phyloP scores from a whole-genome alignment of 768 basidiomycete genomes.

The Tulasnella sp. region DNA sequence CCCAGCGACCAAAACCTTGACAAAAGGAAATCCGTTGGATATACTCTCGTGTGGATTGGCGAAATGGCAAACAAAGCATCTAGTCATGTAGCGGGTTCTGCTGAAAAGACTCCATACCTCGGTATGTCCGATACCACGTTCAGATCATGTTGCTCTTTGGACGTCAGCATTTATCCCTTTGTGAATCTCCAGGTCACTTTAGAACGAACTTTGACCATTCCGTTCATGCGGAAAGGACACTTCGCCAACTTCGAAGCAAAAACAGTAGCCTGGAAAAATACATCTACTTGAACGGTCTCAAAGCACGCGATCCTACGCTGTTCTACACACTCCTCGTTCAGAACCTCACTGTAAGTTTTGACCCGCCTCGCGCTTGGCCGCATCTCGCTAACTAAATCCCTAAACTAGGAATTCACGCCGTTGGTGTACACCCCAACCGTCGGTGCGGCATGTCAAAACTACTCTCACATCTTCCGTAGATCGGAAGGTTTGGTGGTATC shows the following conservation, averaged over 20 bases:
- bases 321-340: constrained; percentile 28
- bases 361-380: neutral
- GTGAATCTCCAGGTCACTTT: constrained; percentile 2
- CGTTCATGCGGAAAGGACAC: neutral
- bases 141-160: too few species aligned
- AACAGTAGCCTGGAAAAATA: constrained; percentile 24
- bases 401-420: constrained; percentile 23
- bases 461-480: constrained; percentile 60
- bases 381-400: neutral
- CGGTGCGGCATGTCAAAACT: constrained; percentile 76
- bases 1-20: too few species aligned
- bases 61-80: too few species aligned
- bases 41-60: too few species aligned
- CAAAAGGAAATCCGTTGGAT: too few species aligned
- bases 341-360: constrained; percentile 24
- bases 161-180: too few species aligned
- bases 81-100: too few species aligned
- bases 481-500: constrained; percentile 41
- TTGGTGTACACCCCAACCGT: constrained; percentile 73
- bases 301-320: constrained; percentile 25
- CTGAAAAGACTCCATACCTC: too few species aligned
- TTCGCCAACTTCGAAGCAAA: neutral
- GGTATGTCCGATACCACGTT: too few species aligned
- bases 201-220: neutral
- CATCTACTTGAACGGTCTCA: constrained; percentile 25